These are phyloP conservation scores for Candida insectalens DNA, from an alignment of 805 yeast species.

Conservation along the genomic window DNA sequence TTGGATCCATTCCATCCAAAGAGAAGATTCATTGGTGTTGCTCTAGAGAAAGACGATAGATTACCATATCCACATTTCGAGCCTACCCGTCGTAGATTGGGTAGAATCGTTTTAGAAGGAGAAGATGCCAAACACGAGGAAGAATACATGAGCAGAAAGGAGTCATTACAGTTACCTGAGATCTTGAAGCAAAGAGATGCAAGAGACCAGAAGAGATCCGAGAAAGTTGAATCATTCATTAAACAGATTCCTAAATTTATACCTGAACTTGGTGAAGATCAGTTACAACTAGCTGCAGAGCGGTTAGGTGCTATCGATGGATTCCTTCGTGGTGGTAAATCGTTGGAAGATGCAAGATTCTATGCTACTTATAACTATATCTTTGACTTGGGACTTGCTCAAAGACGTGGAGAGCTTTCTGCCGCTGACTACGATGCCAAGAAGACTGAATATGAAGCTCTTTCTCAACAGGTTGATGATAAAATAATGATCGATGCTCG, in stretches of 20 bases:
- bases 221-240: conserved; percentile 21
- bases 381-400: conserved; percentile 32
- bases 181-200: conserved; percentile 30
- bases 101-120: conserved; percentile 47
- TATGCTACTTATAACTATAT: conserved; percentile 45
- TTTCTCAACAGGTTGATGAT: conserved; percentile 33
- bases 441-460: conserved; percentile 23
- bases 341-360: conserved; percentile 43
- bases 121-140: conserved; percentile 49
- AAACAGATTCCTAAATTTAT: conserved; percentile 21
- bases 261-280: conserved; percentile 15
- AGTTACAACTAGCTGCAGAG: conserved; percentile 29
- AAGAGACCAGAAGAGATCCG: conserved; percentile 31
- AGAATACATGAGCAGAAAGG: conserved; percentile 57
- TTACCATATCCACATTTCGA: conserved; percentile 87
- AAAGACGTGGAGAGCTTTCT: conserved; percentile 22
- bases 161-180: conserved; percentile 45
- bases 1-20: conserved; percentile 94
- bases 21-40: conserved; percentile 84
- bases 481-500: conserved; percentile 39
- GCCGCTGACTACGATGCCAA: conserved; percentile 15
- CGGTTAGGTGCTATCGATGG: conserved; percentile 49
- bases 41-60: conserved; percentile 49
- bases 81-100: conserved; percentile 84
- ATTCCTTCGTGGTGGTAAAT: conserved; percentile 49